Evolutionary conservation across 2,329 filamentous ascomycete genomes (phyloP), one percentile per base, ranked within the genome.

Genomic region (Juglanconis juglandina): DNA sequence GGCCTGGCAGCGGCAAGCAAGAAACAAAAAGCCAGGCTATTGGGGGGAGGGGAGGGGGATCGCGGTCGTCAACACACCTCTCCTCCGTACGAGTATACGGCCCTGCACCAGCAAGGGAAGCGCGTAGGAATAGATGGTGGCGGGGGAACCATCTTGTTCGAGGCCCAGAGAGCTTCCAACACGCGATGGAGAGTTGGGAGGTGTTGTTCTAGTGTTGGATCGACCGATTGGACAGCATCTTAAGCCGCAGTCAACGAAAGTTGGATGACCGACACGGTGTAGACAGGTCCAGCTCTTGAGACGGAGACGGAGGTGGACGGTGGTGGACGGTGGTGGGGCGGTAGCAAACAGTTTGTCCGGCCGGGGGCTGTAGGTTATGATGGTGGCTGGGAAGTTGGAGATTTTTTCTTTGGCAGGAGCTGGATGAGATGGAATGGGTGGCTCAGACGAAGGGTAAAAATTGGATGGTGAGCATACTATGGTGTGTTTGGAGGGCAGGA

Each of bases 61-160:
- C 24, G 24, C 24, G 24, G 24, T 24, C 32, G 58, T 68, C 67
- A 56, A 61, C 73, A 63, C 69, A 86, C 86, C 81, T 96, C 92
- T 79, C 92, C 92, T 75, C 92, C 91, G 90, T 91, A 96, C 17
- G 92, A 96, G 75, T 96, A 96, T 48, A 96, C 85, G 44, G 92
- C 92, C 75, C 91, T 86, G 73, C 90, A 93, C 91, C 92, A 96
- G 76, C 92, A 96, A 60, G 92, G 92, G 73, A 96, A 96, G 69
- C 86, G 87, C 70, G 83, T 86, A 11, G 92, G 92, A 65, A 95
- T 77, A 69, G 82, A 77, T 66, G 79, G 82, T 63, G 84, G 81
- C 74, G 80, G 77, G 56, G 80, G 77, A 64, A 78, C 78, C 83
- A 86, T 87, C 53, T 63, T 74, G 69, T 60, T 61, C 44, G 30